phyloP scores from a whole-genome alignment of 2,329 filamentous ascomycete species.

The Aspergillus eucalypticola region DNA sequence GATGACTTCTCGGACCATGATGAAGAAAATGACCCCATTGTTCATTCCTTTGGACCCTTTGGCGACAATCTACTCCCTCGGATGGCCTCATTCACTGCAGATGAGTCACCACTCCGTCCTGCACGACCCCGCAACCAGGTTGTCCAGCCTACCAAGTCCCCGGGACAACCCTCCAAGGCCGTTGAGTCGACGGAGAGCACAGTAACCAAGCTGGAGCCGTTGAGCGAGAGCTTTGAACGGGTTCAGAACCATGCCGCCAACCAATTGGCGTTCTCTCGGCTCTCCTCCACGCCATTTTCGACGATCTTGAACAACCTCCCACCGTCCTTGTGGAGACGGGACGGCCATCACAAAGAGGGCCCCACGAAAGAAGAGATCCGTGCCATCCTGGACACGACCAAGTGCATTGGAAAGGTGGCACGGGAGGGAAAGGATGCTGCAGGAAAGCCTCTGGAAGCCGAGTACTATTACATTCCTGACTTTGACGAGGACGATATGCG shows the following conservation, averaged over 20 bases:
- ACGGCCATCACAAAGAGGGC: slow-evolving; percentile 41
- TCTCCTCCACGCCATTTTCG: slow-evolving; percentile 88
- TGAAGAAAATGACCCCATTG: slow-evolving; percentile 91
- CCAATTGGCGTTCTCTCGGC: slow-evolving; percentile 89
- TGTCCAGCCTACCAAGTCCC: slow-evolving; percentile 36
- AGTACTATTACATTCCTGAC: slow-evolving; percentile 95
- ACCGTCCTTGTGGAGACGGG: slow-evolving; percentile 57
- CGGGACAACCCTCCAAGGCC: slow-evolving; percentile 28
- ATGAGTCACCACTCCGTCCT: slow-evolving; percentile 60
- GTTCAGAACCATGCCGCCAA: slow-evolving; percentile 84
- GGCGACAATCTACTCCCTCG: slow-evolving; percentile 81
- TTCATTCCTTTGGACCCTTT: slow-evolving; percentile 90
- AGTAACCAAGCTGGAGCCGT: slow-evolving; percentile 20
- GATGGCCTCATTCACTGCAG: slow-evolving; percentile 73
- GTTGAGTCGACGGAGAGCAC: slow-evolving; percentile 20
- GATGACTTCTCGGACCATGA: slow-evolving; percentile 76
- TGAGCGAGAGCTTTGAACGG: slow-evolving; percentile 31
- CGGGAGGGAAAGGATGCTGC: slow-evolving; percentile 95
- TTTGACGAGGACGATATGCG: slow-evolving; percentile 77
- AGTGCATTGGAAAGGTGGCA: slow-evolving; percentile 83
- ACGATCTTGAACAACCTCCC: slow-evolving; percentile 87
- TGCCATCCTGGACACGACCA: slow-evolving; percentile 68
- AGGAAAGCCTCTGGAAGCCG: slow-evolving; percentile 87
- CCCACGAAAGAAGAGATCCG: slow-evolving; percentile 67
- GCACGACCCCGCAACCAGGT: slow-evolving; percentile 33